These are phyloP conservation scores for Takashimella koratensis DNA, from an alignment of 1,284 basidiomycete genomes.

Conservation along the genomic window DNA sequence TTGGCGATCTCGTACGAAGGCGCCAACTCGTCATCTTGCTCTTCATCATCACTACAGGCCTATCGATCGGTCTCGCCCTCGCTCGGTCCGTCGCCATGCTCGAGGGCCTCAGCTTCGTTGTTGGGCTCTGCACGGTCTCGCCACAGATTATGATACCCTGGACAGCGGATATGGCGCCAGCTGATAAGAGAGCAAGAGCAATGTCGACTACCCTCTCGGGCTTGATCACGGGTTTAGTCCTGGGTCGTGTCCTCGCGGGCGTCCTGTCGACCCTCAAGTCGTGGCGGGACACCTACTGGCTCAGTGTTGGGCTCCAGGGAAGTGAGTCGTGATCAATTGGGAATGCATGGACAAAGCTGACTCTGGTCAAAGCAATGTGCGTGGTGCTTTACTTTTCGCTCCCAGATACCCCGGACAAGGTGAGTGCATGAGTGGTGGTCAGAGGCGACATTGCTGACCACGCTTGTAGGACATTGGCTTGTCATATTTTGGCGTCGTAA, in stretches of 20 bases:
- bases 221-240: conserved; percentile 65
- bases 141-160: conserved; percentile 58
- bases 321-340: conserved; percentile 24
- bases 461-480: conserved; percentile 45
- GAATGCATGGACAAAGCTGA: neutral
- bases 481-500: conserved; percentile 58
- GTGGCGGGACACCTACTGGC: conserved; percentile 65
- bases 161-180: conserved; percentile 63
- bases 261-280: conserved; percentile 60
- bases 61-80: conserved; percentile 59
- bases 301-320: conserved; percentile 56
- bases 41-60: conserved; percentile 52
- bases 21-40: conserved; percentile 57
- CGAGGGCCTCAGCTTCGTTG: conserved; percentile 58
- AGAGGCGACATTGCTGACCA: neutral
- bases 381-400: conserved; percentile 57
- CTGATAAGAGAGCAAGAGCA: conserved; percentile 59
- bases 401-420: conserved; percentile 67
- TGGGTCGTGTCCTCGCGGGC: conserved; percentile 64
- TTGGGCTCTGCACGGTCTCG: conserved; percentile 57
- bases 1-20: conserved; percentile 63
- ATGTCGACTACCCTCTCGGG: conserved; percentile 66
- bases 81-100: conserved; percentile 56
- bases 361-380: conserved; percentile 53
- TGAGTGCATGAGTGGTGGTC: neutral